Evolutionary conservation across 2,329 filamentous ascomycete genomes (phyloP), one percentile per base, ranked within the genome.

Genomic region (Ophiostoma himal-ulmi): DNA sequence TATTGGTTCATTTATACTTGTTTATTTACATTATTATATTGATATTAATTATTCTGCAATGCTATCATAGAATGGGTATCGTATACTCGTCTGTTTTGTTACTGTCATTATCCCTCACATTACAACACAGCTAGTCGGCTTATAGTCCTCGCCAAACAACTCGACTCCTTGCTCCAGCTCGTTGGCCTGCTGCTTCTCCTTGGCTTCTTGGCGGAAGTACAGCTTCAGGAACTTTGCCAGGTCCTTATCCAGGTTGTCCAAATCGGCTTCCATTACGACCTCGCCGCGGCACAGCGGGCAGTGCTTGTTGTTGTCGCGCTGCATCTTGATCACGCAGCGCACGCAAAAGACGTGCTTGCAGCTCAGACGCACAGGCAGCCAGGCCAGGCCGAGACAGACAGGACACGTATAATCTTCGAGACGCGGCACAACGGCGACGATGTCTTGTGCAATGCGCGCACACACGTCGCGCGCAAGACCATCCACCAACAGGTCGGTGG

Each of bases 311-410:
- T 84, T 83, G 54, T 87, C 86, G 65, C 88, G 87, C 77, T 95
- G 92, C 80, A 96, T 87, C 75, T 91, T 88, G 73, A 96, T 88
- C 67, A 94, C 84, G 77, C 93, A 96, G 2, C 91, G 85, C 70
- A 95, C 94, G 80, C 93, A 96, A 76, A 94, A 94, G 17, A 94
- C 81, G 74, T 95, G 92, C 37, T 85, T 81, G 78, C 93, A 96
- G 17, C 85, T 84, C 44, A 96, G 82, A 34, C 89, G 86, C n/a
- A 96, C 87, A 0, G 93, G 93, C 75, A 91, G 87, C 83, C 91
- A 95, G n/a, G 90, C 88, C 71, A 96, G 87, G 62, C 86, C 86
- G 75, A 90, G 89, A 80, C 93, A 95, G 72, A 95, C 88, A 1
- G 92, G 92, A 75, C 92, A 96, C 10, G 89, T 83, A 79, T 93